A percentile compares a stretch with the other conserved stretches of the same genome.
Conservation (phyloP, 2,329 filamentous ascomycete genomes). For the Apiospora phragmitis region DNA sequence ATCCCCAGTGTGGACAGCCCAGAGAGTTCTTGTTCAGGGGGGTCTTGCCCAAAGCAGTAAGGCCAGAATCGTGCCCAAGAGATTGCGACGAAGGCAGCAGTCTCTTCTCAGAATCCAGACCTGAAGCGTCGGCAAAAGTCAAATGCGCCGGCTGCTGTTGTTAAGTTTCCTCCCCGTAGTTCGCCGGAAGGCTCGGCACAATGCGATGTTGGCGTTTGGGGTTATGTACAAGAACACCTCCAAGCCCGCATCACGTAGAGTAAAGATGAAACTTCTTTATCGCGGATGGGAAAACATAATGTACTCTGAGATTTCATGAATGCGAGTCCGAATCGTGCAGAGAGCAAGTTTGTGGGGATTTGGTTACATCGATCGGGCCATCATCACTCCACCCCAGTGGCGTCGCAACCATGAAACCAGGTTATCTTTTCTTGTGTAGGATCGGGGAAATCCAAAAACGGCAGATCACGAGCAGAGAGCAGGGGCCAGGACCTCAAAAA, state of each 20-base stretch:
- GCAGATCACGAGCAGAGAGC: not conserved
- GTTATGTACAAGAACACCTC: not conserved
- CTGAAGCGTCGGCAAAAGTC: not conserved
- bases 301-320: not conserved
- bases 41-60: not conserved
- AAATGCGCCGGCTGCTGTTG: not conserved
- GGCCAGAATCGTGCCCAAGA: not conserved
- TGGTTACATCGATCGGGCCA: not conserved
- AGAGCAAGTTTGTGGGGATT: not conserved
- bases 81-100: not conserved
- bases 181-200: not conserved
- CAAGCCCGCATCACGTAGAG: not conserved
- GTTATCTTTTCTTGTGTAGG: not conserved
- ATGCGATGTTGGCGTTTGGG: not conserved
- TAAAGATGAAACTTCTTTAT: not conserved
- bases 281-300: not conserved
- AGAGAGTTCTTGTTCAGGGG: not conserved
- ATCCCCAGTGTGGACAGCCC: not conserved
- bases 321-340: not conserved
- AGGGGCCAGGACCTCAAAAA: not conserved
- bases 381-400: not conserved
- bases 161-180: not conserved
- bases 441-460: not conserved
- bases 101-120: not conserved
- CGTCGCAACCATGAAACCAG: not conserved